Evolutionary conservation across 768 basidiomycete genomes (phyloP), one percentile per base, ranked within the genome.

Genomic region (Pleurotus salmoneostramineus): DNA sequence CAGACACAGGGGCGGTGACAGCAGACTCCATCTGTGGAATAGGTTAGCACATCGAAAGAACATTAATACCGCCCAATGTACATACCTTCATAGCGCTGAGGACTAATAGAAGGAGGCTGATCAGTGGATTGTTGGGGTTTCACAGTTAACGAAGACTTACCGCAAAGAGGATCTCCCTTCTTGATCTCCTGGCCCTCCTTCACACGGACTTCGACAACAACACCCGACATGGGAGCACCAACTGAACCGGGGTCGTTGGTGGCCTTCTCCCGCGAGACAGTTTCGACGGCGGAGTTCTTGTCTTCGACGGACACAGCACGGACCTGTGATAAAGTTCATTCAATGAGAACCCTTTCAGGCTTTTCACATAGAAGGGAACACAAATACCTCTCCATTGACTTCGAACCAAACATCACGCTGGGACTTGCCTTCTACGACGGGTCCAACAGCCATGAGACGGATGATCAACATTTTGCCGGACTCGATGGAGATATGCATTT

Each of bases 341-440:
- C 21, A 27, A 27, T 27, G 21, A 58, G 27, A 55, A 62, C 44
- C 61, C 12, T 57, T 36, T 46, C 58, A 17, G 42, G 49, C 46
- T 42, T 31, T 35, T 60, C 60, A 42, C 21, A 27, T 27, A 45
- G 44, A 57, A 14, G 21, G 35, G 33, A 55, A 51, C 51, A 50
- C 54, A 58, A 75, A 68, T 68, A 91, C 91, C 81, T 96, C 93
- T 73, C 95, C 95, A 65, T 96, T 96, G 59, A 96, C 91, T 79
- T 98, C 96, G 69, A 98, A 96, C 91, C 96, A 97, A 59, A 96
- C 93, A 70, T 98, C 95, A 65, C 96, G 87, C 66, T 93, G 91
- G 21, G 95, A 93, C 64, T 85, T 89, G 37, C 90, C 90, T 70
- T 94, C 88, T 54, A 96, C 89, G 56, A 98, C 90, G 58, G 94